Evolutionary conservation across 176 grass and related monocot species (phyloP).

Genomic region (Phyllostachys edulis): DNA sequence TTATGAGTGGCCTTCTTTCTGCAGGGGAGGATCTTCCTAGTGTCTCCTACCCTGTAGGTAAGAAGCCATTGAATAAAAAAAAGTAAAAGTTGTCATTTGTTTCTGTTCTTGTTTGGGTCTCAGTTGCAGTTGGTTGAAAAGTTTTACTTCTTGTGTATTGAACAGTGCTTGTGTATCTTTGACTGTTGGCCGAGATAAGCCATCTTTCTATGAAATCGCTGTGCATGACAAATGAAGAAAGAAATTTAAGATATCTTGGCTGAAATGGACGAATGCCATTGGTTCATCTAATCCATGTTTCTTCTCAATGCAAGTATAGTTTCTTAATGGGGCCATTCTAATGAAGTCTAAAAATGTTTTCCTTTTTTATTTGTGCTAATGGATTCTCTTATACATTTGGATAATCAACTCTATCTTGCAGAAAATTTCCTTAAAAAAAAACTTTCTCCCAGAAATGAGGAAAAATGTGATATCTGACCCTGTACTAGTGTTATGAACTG

Average conservation of each 20-base stretch:
- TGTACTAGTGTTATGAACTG: not conserved
- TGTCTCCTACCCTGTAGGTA: conserved; percentile 49
- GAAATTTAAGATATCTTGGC: conserved; percentile 29
- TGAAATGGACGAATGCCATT: conserved; percentile 5
- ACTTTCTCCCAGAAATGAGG: not conserved
- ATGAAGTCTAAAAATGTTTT: not conserved
- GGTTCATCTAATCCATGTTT: not conserved
- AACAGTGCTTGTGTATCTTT: conserved; percentile 56
- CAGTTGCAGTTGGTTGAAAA: conserved; percentile 61
- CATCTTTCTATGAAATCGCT: conserved; percentile 34
- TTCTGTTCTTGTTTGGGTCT: conserved; percentile 52
- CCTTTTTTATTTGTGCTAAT: not conserved
- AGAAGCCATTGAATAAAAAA: conserved; percentile 54
- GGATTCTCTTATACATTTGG: not conserved
- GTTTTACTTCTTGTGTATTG: conserved; percentile 52
- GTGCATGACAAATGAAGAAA: conserved; percentile 53
- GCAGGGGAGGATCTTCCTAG: conserved; percentile 66
- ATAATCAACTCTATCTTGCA: not conserved
- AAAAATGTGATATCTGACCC: not conserved
- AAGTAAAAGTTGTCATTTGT: conserved; percentile 50
- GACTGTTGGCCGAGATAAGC: conserved; percentile 58
- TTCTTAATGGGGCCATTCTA: not conserved
- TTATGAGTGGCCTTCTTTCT: conserved; percentile 71
- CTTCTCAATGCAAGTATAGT: not conserved
- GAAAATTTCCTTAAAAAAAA: no score